Base-by-base conservation (phyloP, 257 asterid species). In the Anisodus acutangulus region DNA sequence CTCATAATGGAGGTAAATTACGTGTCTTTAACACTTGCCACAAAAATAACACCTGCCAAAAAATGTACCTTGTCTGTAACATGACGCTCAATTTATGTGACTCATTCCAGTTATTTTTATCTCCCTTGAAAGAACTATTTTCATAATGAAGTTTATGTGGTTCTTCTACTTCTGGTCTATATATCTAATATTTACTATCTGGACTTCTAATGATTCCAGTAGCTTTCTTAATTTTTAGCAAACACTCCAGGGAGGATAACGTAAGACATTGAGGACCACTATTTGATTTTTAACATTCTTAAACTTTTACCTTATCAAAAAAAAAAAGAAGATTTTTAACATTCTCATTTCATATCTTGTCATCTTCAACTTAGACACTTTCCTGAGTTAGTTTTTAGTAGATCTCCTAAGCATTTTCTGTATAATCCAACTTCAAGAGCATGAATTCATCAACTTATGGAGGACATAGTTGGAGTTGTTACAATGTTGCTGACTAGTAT, bases 1-100 rank as follows among this genome's bases (percentile, higher is more conserved):
- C 97, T 97, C 82, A 93, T 95, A 78, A 87, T 95, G 97, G 99
- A 97, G 98, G 98, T 94, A 92, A 7, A 39, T 53, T 51, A 15
- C 81, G 1, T 49, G 81, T 76, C 62, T 76, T 26, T 9, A 22
- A 13, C 63, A 51, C 47, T 17, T 26, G 63, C n/a, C 4, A 26
- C 35, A 31, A 31, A 31, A 31, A 31, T 31, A 49, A 12, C 62
- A 49, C 43, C 37, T 22, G 62, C 17, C 3, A 58, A 16, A 26
- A 12, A 51, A 12, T 76, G 63, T 53, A 51, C 81, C 81, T 76
- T 9, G 9, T 15, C 47, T 51, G 26, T 7, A 51, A 53, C 64
- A 13, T 26, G 49, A 26, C 3, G 3, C 64, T 13, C 64, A 76
- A 26, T 4, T 76, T 76, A 63, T 8, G 2, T 9, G 49, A 13